phyloP scores from a whole-genome alignment of 2,329 filamentous ascomycete genomes.

The Aspergillus sp. region DNA sequence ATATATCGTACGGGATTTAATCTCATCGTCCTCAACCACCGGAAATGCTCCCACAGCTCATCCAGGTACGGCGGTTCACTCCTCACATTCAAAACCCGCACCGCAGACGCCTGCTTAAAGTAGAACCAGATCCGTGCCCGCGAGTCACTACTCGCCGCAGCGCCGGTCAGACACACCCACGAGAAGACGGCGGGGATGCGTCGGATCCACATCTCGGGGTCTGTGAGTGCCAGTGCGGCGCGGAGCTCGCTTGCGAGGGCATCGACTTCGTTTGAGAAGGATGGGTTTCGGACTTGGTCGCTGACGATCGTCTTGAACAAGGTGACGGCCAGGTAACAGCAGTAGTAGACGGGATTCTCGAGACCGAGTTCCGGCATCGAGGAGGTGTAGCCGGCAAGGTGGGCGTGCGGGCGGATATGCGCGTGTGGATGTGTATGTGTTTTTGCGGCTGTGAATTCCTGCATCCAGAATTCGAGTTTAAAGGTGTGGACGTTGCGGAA shows the following conservation, averaged over 20 bases:
- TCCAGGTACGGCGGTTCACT: background rate
- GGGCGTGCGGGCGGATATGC: background rate
- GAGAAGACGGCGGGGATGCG: background rate
- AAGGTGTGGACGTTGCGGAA: background rate
- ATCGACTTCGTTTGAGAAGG: background rate
- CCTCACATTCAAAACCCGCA: background rate
- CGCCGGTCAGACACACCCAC: conserved; percentile 7
- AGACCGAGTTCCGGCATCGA: background rate
- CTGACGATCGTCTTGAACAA: background rate
- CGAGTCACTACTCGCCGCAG: background rate
- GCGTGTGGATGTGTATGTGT: background rate
- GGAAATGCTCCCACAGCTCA: background rate
- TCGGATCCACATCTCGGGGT: background rate
- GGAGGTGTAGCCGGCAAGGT: background rate
- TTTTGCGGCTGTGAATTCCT: background rate
- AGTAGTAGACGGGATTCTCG: conserved; percentile 2
- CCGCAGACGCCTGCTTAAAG: background rate
- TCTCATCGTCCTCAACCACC: background rate
- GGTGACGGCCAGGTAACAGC: conserved; percentile 2
- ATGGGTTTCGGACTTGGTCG: fast-evolving
- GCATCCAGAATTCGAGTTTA: background rate
- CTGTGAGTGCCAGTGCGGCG: conserved; percentile 1
- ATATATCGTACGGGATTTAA: background rate
- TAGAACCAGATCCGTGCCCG: conserved; percentile 1
- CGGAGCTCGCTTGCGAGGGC: background rate